These are phyloP conservation scores for Trichophyton rubrum DNA, from an alignment of 2,329 filamentous ascomycete species.

Conservation along the genomic window DNA sequence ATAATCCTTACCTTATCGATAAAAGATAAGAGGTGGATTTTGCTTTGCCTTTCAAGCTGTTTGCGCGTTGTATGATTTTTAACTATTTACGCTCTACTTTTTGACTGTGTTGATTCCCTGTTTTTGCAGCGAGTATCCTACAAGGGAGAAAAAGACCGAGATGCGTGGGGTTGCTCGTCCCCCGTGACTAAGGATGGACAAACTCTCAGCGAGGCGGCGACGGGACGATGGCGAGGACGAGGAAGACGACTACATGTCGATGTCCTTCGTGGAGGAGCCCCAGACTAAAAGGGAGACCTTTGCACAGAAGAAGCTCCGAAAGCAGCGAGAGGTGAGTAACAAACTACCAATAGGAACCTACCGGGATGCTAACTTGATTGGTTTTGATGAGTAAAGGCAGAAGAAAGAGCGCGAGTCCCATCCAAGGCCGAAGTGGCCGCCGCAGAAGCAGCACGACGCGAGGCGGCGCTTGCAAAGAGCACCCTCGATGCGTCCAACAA, in stretches of 20 bases:
- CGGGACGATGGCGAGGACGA: slow-evolving; percentile 42
- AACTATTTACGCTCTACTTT: too few species aligned
- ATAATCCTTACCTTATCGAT: too few species aligned
- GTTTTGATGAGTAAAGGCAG: slow-evolving; percentile 40
- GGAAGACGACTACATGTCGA: slow-evolving; percentile 94
- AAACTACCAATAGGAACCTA: too few species aligned
- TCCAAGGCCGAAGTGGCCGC: slow-evolving; percentile 75
- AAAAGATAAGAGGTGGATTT: too few species aligned
- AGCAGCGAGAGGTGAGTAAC: slow-evolving; percentile 37
- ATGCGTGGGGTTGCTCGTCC: not conserved
- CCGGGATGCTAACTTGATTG: too few species aligned
- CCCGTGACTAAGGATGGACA: not conserved
- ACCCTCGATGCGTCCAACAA: slow-evolving; percentile 65
- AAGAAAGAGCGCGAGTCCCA: slow-evolving; percentile 50
- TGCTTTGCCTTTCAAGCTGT: too few species aligned
- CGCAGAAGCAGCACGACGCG: slow-evolving; percentile 57
- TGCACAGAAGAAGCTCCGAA: slow-evolving; percentile 45
- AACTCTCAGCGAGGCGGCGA: not conserved
- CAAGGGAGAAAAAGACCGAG: not conserved
- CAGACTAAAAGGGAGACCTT: slow-evolving; percentile 46
- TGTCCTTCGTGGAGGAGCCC: slow-evolving; percentile 64
- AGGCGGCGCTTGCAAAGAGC: slow-evolving; percentile 63
- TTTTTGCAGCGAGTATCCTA: too few species aligned
- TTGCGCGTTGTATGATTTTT: too few species aligned
- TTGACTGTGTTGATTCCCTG: too few species aligned